Evolutionary conservation across 169 alveolate species (phyloP), one percentile per base, ranked within the genome.

Genomic region (Plasmodium vivax): DNA sequence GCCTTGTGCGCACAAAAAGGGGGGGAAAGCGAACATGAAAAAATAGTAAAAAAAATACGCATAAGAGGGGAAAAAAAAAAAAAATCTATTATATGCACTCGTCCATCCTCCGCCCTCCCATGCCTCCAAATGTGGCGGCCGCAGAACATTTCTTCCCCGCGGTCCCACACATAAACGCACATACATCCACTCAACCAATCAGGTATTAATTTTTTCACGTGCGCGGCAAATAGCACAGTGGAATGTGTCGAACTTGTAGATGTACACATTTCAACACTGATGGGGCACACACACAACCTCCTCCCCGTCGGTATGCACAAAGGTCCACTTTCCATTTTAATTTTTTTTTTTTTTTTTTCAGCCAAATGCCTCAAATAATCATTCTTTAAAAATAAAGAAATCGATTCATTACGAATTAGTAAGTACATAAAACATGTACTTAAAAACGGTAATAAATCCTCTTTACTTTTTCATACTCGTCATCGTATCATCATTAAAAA

Each of bases 311-410:
- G 58, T 75, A 41, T 75, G 14, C 27, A n/a, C 27, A 36, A n/a
- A 75, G 27, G 8, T 10, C 27, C 83, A 30, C 14, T 30, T 30
- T 34, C 19, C 81, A n/a, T 62, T 56, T 54, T 87, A 75, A 36
- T 87, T 79, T 58, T 90, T 81, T 56, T 90, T 62, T 80, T 80
- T 16, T 79, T 83, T 58, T 82, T 72, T 91, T 96, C 98, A 96
- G 98, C 75, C 97, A 95, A 95, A 95, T 95, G 97, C 97, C 97
- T 96, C 97, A 84, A 85, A 34, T 94, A 96, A 96, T 96, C 98
- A 96, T 79, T 88, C 88, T 92, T 71, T 90, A 93, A 94, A 62
- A 90, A 90, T 38, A 38, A 80, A 90, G 82, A 81, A 92, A 93
- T 51, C 80, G 30, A 83, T 54, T 85, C 51, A 87, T 79, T 80